Base-by-base conservation (phyloP, 2,329 filamentous ascomycete genomes). In the Calonectria hongkongensis region DNA sequence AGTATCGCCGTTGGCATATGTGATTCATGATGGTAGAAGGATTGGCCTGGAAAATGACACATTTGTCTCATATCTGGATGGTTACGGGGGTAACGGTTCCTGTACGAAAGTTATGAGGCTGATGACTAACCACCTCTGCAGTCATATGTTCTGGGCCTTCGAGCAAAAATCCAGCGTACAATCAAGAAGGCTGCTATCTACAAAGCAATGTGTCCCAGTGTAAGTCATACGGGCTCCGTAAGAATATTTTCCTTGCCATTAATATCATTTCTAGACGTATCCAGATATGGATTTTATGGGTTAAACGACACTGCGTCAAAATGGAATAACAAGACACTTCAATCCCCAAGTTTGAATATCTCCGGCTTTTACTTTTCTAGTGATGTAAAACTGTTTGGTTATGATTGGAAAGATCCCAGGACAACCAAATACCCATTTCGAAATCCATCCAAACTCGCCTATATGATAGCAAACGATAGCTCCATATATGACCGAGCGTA, bases 31-130 rank as follows among this genome's bases (percentile, higher is more conserved):
- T 18, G 48, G 48, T 6, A 15, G 30, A 15, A 51, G 48, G 28
- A 51, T 51, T n/a, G 48, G 48, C 27, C 8, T 51, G 15, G 15
- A 51, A 15, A 51, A 51, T 51, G 48, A 51, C 13, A 51, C 48
- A 9, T 51, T 30, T 15, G 48, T 51, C 5, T 12, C 39, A 43
- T 43, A 9, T 43, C 4, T 33, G 9, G 30, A 33, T 33, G 9
- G 9, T 33, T 5, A 9, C 2, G 30, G 30, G 21, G 21, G 21
- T 21, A 21, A 21, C 2, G 21, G 21, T 21, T 21, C 21, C 21
- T 21, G 21, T 21, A 21, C 21, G 21, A 21, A 21, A 21, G 21
- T 21, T 21, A 21, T 21, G 21, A 21, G 21, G 21, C 21, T 21
- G 21, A 21, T 21, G 21, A 21, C 21, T 21, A 21, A 21, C 21